These are phyloP conservation scores for Umbelopsis sp. DNA, from an alignment of 192 early-diverging fungal species.

Conservation along the genomic window DNA sequence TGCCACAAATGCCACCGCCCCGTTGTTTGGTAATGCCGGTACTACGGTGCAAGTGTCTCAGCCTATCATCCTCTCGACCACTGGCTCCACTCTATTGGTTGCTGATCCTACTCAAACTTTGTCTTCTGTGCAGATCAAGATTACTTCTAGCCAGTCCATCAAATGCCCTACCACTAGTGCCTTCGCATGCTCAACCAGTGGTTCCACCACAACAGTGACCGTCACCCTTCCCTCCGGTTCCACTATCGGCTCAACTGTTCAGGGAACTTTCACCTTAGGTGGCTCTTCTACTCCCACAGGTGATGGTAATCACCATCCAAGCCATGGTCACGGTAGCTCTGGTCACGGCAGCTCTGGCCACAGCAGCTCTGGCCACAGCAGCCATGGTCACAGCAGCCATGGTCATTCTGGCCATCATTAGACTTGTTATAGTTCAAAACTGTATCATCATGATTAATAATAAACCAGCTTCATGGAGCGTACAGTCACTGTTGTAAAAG, in stretches of 20 bases:
- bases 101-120: constrained; percentile 30
- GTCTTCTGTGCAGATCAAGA: not conserved
- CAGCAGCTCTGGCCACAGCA: no score
- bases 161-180: not conserved
- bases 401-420: no score
- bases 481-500: no score
- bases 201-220: not conserved
- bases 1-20: not conserved
- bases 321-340: no score
- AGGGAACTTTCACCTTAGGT: not conserved
- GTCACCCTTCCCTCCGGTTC: constrained; percentile 8
- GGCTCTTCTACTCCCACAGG: no score
- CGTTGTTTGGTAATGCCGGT: not conserved
- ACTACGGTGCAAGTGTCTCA: constrained; percentile 12
- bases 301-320: no score
- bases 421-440: no score
- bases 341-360: no score
- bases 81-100: not conserved
- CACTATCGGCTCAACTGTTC: constrained; percentile 11
- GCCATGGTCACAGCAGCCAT: no score
- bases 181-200: not conserved
- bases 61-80: not conserved
- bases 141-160: not conserved
- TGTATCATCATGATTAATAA: no score
- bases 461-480: no score